Evolutionary conservation across 1,139 yeast genomes (phyloP).

Genomic region (Yamadazyma atmosphaerica): DNA sequence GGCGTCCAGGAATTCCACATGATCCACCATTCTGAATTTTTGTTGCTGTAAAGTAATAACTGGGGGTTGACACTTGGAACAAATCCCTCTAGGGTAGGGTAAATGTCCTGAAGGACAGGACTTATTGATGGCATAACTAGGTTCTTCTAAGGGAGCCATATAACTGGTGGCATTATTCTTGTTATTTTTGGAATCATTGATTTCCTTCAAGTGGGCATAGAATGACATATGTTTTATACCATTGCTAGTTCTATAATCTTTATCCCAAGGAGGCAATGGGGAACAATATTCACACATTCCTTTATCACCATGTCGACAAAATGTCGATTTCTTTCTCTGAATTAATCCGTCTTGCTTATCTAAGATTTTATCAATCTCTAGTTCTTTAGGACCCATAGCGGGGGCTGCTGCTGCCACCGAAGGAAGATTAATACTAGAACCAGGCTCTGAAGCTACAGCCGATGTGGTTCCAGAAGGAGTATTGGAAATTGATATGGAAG

Average conservation of each 20-base stretch:
- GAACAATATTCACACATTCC: constrained; percentile 99
- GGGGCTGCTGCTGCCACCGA: constrained; percentile 8
- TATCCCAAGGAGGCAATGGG: constrained; percentile 95
- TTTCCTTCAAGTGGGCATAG: constrained; percentile 76
- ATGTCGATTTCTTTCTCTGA: constrained; percentile 54
- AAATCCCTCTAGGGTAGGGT: constrained; percentile 92
- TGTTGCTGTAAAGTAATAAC: constrained; percentile 93
- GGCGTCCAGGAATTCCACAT: constrained; percentile 84
- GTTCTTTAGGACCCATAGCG: constrained; percentile 33
- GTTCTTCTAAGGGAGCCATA: constrained; percentile 77
- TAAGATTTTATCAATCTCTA: constrained; percentile 66
- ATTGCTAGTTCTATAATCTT: constrained; percentile 68
- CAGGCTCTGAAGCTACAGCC: constrained; percentile 4
- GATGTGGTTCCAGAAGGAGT: constrained; percentile 5
- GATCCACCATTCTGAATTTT: constrained; percentile 93
- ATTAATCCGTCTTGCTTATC: constrained; percentile 75
- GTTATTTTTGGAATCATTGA: constrained; percentile 70
- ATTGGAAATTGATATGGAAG: constrained; percentile 10
- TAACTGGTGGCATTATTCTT: constrained; percentile 60
- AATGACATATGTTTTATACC: constrained; percentile 87
- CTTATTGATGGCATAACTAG: constrained; percentile 62
- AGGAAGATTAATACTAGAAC: constrained; percentile 7
- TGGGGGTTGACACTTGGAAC: constrained; percentile 97
- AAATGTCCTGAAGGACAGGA: constrained; percentile 80
- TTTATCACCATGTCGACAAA: constrained; percentile 86